Percentiles rank a stretch among this genome's conserved stretches.
Conservation (phyloP, 2,329 filamentous ascomycete genomes). For the Bipolaris zeicola region DNA sequence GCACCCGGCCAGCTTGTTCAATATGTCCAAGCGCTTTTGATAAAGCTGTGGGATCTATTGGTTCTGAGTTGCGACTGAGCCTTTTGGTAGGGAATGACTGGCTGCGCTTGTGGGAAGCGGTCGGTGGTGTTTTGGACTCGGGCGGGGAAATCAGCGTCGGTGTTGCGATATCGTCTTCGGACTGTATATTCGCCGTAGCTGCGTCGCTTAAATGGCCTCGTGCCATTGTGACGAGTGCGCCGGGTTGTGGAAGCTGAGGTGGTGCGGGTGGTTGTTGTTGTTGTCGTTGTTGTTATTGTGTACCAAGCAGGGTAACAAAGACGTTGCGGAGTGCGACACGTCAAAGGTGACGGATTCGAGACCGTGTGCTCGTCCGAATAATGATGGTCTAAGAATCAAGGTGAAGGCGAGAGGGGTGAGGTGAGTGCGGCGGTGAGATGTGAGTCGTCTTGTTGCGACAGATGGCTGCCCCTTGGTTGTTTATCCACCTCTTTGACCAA, state of each 20-base stretch:
- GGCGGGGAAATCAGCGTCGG: conserved; percentile 60
- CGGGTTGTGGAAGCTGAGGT: conserved; percentile 6
- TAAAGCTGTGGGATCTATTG: conserved; percentile 64
- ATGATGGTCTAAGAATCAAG: conserved; percentile 10
- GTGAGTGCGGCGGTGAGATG: conserved; percentile 24
- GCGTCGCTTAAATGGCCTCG: conserved; percentile 21
- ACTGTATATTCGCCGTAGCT: conserved; percentile 22
- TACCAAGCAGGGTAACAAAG: conserved; percentile 1
- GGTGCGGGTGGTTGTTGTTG: conserved; percentile 2
- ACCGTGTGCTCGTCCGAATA: background rate
- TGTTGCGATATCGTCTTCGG: conserved; percentile 46
- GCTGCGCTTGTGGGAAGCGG: conserved; percentile 57
- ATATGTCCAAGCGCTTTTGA: conserved; percentile 66
- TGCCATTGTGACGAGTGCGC: conserved; percentile 28
- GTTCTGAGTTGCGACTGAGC: conserved; percentile 54
- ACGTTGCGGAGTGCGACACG: conserved; percentile 4
- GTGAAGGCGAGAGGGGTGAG: conserved; percentile 14
- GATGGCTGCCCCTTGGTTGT: conserved; percentile 16
- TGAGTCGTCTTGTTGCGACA: conserved; percentile 20
- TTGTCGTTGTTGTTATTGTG: background rate
- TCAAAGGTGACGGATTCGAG: conserved; percentile 1
- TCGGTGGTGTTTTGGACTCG: conserved; percentile 65
- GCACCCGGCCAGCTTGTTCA: conserved; percentile 62
- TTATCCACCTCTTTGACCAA: conserved; percentile 21
- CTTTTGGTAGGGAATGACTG: conserved; percentile 38